These are phyloP conservation scores for Fusarium graminum DNA, from an alignment of 2,329 filamentous ascomycete species.

Conservation along the genomic window DNA sequence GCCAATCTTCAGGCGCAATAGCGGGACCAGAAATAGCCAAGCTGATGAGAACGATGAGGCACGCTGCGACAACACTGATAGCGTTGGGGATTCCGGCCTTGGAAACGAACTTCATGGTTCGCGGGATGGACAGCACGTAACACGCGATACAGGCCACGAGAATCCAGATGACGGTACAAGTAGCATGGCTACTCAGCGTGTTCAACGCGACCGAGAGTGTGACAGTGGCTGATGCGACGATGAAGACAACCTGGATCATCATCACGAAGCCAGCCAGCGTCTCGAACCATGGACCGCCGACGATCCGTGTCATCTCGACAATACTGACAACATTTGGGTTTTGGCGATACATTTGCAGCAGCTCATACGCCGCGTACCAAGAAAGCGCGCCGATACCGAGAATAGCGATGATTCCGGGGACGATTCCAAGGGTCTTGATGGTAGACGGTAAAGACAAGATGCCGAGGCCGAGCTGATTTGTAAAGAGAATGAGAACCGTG, in stretches of 20 bases:
- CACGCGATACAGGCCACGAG: conserved; percentile 35
- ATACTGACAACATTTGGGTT: conserved; percentile 77
- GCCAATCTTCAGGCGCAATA: conserved; percentile 35
- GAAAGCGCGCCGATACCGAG: conserved; percentile 73
- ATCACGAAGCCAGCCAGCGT: conserved; percentile 39
- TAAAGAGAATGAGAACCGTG: conserved; percentile 46
- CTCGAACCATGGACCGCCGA: conserved; percentile 51
- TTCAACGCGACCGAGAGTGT: conserved; percentile 42
- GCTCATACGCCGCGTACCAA: conserved; percentile 64
- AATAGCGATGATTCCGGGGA: conserved; percentile 76
- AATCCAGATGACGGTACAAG: conserved; percentile 42
- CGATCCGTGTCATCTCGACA: conserved; percentile 73
- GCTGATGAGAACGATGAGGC: conserved; percentile 41
- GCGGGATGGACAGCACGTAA: conserved; percentile 35
- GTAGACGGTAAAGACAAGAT: conserved; percentile 77
- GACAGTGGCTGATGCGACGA: conserved; percentile 40
- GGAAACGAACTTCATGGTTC: conserved; percentile 47
- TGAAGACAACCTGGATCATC: conserved; percentile 44
- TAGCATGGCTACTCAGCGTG: conserved; percentile 40
- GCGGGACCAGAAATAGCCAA: conserved; percentile 39
- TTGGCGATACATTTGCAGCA: conserved; percentile 74
- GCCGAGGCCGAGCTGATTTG: conserved; percentile 50
- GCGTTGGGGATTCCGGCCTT: conserved; percentile 43
- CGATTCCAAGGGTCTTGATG: conserved; percentile 74
- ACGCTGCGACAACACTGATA: conserved; percentile 39